A percentile compares a stretch with the other conserved stretches of the same genome.
Evolutionary conservation across 2,329 filamentous ascomycete species (phyloP).

Genomic region (Thyridium curvatum): DNA sequence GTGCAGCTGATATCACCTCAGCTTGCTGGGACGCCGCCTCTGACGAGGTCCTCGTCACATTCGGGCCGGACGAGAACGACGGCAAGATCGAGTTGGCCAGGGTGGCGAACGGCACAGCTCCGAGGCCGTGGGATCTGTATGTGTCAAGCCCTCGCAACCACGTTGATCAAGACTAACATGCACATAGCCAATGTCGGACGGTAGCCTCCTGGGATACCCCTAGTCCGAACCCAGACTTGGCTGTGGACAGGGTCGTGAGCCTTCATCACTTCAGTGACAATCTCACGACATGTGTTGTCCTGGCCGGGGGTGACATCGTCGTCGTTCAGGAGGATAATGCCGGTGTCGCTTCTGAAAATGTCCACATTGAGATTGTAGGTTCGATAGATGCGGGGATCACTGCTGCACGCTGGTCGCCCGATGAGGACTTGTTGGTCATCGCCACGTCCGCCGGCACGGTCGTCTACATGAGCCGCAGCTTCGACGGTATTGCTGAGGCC

Average conservation of each 20-base stretch:
- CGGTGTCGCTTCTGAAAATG: conserved; percentile 40
- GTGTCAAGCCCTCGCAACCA: too few relatives aligned
- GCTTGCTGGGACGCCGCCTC: conserved; percentile 79
- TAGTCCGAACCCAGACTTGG: conserved; percentile 69
- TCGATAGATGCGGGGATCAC: conserved; percentile 89
- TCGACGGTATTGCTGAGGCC: conserved; percentile 76
- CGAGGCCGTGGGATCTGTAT: too few relatives aligned
- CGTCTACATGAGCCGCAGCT: conserved; percentile 87
- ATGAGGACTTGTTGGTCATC: conserved; percentile 84
- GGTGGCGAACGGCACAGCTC: conserved; percentile 18
- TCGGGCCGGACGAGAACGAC: conserved; percentile 69
- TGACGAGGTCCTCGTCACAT: conserved; percentile 73
- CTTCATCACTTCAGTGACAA: conserved; percentile 84
- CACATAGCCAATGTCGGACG: conserved; percentile 19
- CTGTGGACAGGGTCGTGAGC: conserved; percentile 68
- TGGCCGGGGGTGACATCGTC: conserved; percentile 87
- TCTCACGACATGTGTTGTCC: conserved; percentile 69
- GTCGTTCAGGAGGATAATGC: conserved; percentile 65
- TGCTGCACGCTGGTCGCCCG: conserved; percentile 87
- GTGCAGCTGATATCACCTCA: conserved; percentile 60
- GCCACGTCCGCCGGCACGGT: conserved; percentile 73
- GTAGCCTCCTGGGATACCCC: conserved; percentile 88
- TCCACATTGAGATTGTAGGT: conserved; percentile 85
- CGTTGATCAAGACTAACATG: background rate
- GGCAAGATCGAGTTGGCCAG: conserved; percentile 67